A percentile compares a stretch with the other conserved stretches of the same genome.
phyloP scores from a whole-genome alignment of 495 filamentous ascomycete genomes.

The Talaromyces proteolyticus region DNA sequence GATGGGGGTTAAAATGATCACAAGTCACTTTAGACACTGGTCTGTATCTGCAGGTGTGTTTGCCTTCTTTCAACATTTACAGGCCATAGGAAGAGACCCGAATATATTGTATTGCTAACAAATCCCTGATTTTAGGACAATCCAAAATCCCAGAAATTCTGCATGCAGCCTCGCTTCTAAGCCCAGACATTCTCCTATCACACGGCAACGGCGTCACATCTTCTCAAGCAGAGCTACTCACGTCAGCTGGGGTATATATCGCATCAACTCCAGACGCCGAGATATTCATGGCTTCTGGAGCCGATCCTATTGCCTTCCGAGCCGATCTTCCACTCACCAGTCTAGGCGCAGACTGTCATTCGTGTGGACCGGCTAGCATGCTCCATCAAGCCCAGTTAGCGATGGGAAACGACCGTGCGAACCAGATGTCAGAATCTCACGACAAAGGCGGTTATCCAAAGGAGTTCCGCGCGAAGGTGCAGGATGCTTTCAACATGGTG shows the following conservation, averaged over 20 bases:
- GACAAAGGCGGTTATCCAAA: constrained; percentile 15
- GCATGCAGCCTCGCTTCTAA: constrained; percentile 15
- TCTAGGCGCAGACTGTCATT: constrained; percentile 14
- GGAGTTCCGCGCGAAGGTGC: constrained; percentile 20
- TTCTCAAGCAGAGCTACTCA: constrained; percentile 14
- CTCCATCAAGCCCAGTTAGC: constrained; percentile 25
- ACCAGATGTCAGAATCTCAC: constrained; percentile 14
- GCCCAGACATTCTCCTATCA: constrained; percentile 18
- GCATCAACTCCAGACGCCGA: constrained; percentile 23
- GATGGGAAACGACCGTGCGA: constrained; percentile 22
- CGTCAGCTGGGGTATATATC: constrained; percentile 9
- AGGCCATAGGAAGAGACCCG: no score
- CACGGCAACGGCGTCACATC: constrained; percentile 14
- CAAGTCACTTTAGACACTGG: constrained; percentile 16
- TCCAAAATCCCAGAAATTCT: constrained; percentile 11
- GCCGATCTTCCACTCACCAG: background rate
- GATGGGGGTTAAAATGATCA: constrained; percentile 19
- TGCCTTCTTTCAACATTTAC: no score
- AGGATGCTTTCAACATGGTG: constrained; percentile 32
- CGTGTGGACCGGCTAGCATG: constrained; percentile 19
- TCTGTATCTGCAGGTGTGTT: constrained; percentile 4
- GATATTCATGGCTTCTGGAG: constrained; percentile 14
- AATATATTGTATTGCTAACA: background rate
- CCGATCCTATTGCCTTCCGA: background rate
- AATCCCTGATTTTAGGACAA: background rate